Conservation (phyloP, 164 flowering plant species). For the Kalanchoe fedtschenkoi region DNA sequence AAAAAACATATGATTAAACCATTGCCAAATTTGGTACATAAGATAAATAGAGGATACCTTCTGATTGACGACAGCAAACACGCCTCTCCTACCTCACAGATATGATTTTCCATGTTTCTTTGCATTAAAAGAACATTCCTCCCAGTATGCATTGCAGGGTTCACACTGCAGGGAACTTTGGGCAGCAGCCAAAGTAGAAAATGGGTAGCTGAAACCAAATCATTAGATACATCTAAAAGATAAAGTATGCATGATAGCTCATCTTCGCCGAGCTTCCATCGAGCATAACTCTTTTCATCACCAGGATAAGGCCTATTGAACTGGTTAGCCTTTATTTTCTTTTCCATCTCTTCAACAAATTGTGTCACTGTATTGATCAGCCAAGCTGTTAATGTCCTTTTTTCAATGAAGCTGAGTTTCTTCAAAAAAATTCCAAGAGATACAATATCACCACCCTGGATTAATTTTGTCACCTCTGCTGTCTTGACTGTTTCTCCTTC, state of each 20-base stretch:
- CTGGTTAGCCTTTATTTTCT: constrained; percentile 44
- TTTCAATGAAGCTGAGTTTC: constrained; percentile 51
- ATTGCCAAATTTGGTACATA: background rate
- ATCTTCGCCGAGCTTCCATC: constrained; percentile 91
- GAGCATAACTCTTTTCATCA: constrained; percentile 39
- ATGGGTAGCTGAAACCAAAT: constrained; percentile 53
- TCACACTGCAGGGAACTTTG: constrained; percentile 38
- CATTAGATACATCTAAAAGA: constrained; percentile 69
- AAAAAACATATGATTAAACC: background rate
- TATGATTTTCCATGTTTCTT: constrained; percentile 52
- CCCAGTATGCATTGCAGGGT: constrained; percentile 45
- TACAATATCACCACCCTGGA: constrained; percentile 34
- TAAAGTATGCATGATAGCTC: constrained; percentile 64
- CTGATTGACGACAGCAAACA: constrained; percentile 65
- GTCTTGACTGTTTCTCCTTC: constrained; percentile 52
- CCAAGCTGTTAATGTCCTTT: constrained; percentile 56
- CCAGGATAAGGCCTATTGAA: constrained; percentile 32
- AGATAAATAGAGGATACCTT: constrained; percentile 40
- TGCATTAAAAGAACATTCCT: constrained; percentile 37
- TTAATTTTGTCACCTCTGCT: constrained; percentile 24
- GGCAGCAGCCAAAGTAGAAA: constrained; percentile 89
- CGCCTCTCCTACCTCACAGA: constrained; percentile 77
- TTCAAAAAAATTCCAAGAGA: constrained; percentile 63
- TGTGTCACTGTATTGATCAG: constrained; percentile 47
- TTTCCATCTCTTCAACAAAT: constrained; percentile 63